Conservation (phyloP, 805 yeast genomes). For the Saccharomyces jurei region DNA sequence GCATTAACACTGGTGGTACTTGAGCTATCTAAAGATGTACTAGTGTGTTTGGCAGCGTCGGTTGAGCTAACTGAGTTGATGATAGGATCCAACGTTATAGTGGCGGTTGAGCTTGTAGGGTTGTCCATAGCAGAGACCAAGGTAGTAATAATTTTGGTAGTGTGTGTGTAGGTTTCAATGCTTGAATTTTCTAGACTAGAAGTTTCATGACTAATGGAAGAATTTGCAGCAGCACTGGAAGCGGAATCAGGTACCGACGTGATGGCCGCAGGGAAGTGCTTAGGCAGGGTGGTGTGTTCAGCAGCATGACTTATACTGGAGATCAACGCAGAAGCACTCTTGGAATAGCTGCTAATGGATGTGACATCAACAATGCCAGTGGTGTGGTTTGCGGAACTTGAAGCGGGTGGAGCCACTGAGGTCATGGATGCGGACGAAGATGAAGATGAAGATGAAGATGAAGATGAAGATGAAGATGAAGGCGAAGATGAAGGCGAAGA, state of each 20-base stretch:
- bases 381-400: neutral
- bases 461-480: too few relatives aligned
- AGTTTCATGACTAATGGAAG: neutral
- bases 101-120: neutral
- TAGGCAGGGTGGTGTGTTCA: neutral
- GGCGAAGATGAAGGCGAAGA: too few relatives aligned
- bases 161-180: neutral
- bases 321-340: neutral
- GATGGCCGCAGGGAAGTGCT: neutral
- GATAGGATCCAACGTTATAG: neutral
- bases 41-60: neutral
- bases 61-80: neutral
- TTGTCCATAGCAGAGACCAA: neutral
- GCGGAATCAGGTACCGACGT: neutral
- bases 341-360: neutral
- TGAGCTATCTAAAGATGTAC: neutral
- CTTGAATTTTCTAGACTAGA: neutral
- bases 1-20: neutral
- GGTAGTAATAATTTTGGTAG: neutral
- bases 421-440: too few relatives aligned
- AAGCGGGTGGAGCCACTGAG: slow-evolving; percentile 5
- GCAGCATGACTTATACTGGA: neutral
- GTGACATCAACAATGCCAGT: neutral
- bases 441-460: too few relatives aligned
- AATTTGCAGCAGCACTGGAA: neutral